These are phyloP conservation scores for Penicillium alfredii DNA, from an alignment of 495 filamentous ascomycete species.

Conservation along the genomic window DNA sequence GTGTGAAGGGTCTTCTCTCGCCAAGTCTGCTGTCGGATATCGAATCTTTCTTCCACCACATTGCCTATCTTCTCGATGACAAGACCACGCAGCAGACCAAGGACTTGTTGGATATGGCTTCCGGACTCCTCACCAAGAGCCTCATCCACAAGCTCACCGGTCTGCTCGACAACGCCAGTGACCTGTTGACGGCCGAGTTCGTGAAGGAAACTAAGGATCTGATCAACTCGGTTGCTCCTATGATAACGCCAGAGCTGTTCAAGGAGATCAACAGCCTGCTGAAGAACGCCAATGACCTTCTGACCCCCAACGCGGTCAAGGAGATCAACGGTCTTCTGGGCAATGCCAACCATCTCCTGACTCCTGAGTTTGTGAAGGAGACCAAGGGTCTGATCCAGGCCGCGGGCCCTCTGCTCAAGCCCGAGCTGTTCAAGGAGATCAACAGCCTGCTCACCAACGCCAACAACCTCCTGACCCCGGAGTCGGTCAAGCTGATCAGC, in stretches of 20 bases:
- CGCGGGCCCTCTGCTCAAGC: slow-evolving; percentile 30
- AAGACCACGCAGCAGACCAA: slow-evolving; percentile 34
- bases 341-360: slow-evolving; percentile 32
- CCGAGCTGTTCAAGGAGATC: slow-evolving; percentile 34
- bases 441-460: slow-evolving; percentile 38
- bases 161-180: slow-evolving; percentile 36
- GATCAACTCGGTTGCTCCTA: slow-evolving; percentile 28
- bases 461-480: slow-evolving; percentile 32
- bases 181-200: slow-evolving; percentile 22
- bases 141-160: slow-evolving; percentile 21
- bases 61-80: slow-evolving; percentile 40
- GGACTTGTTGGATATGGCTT: slow-evolving; percentile 23
- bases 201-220: slow-evolving; percentile 32
- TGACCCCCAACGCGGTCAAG: slow-evolving; percentile 30
- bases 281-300: slow-evolving; percentile 32
- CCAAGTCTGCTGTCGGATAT: slow-evolving; percentile 35
- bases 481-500: slow-evolving; percentile 37
- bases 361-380: slow-evolving; percentile 31
- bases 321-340: slow-evolving; percentile 30
- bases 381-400: slow-evolving; percentile 34
- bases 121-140: slow-evolving; percentile 22
- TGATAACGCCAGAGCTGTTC: slow-evolving; percentile 40
- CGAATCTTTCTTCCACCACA: slow-evolving; percentile 41
- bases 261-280: slow-evolving; percentile 38
- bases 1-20: slow-evolving; percentile 37